Base-by-base conservation (phyloP, 768 basidiomycete genomes). In the Mycena belliarum region DNA sequence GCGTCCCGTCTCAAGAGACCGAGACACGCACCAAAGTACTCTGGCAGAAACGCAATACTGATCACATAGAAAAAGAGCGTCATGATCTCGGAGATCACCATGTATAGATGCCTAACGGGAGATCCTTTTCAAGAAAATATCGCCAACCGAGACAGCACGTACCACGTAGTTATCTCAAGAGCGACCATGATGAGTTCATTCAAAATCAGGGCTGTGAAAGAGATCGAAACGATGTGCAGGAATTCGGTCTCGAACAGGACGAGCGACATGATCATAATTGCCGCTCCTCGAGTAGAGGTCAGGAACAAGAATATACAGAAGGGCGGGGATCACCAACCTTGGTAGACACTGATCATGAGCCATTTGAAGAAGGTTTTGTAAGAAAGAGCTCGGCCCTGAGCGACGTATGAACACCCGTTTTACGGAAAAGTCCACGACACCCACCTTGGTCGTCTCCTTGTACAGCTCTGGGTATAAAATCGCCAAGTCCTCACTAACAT, bases 151-250 rank as follows among this genome's bases (percentile, higher is more conserved):
- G 18, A 18, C 10, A 44, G 43, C 25, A 65, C 77, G 53, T 65
- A 93, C 96, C 96, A 99, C 60, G 93, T 98, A 4, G 95, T 98
- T 57, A 98, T 95, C 73, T 98, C 95, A 64, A 98, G 73, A 2
- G 95, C 95, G 44, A 98, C 97, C 97, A 98, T 99, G 74, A 98
- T 94, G 49, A 99, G 84, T 70, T 98, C 97, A 69, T 99, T 99
- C 26, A 98, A 77, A 62, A 99, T 85, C 55, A 98, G 79, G 1
- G 97, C 93, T 1, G 95, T 97, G 71, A 97, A 99, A 0, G 97
- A 98, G 64, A 98, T 99, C 20, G 96, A 89, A 28, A 99, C 97
- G 59, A 99, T 98, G 69, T 98, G 97, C 64, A 98, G 73, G 73
- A 98, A 98, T 68, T 99, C 95, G 50, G 84, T 95, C 74, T 99